Evolutionary conservation across 73 alveolate genomes (phyloP).

Genomic region (Tetrahymena elliotti): DNA sequence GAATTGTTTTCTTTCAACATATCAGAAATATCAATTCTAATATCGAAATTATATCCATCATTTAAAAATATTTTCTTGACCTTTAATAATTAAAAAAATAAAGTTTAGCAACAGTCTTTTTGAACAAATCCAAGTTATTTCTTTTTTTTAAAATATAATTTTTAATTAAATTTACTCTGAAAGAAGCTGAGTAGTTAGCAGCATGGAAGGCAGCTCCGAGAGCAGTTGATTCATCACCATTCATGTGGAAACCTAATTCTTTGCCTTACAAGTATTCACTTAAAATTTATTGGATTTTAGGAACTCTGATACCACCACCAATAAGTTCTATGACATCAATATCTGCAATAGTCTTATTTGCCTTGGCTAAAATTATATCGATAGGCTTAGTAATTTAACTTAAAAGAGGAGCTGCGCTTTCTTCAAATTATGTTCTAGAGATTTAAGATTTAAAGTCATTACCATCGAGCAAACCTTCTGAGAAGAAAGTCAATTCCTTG

Average conservation of each 20-base stretch:
- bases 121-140: too few relatives aligned
- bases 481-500: conserved; percentile 68
- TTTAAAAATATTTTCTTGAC: not conserved
- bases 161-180: conserved; percentile 32
- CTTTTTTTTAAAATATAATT: not conserved
- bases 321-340: conserved; percentile 78
- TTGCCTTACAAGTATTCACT: conserved; percentile 46
- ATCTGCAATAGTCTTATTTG: conserved; percentile 60
- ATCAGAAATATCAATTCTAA: conserved; percentile 10
- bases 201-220: conserved; percentile 95
- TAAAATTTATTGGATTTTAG: conserved; percentile 76
- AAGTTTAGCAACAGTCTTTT: too few relatives aligned
- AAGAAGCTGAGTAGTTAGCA: conserved; percentile 65
- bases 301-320: conserved; percentile 97
- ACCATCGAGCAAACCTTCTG: conserved; percentile 71
- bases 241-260: conserved; percentile 92
- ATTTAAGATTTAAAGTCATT: conserved; percentile 61
- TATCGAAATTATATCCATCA: conserved; percentile 25
- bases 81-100: not conserved
- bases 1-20: not conserved
- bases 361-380: conserved; percentile 57
- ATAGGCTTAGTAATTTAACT: conserved; percentile 63
- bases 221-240: conserved; percentile 97
- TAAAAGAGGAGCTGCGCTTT: conserved; percentile 38
- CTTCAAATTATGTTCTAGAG: conserved; percentile 75